Percentiles rank a stretch among this genome's conserved stretches.
Evolutionary conservation across 179 eudicot species (phyloP).

Genomic region (Vitellaria paradoxa): DNA sequence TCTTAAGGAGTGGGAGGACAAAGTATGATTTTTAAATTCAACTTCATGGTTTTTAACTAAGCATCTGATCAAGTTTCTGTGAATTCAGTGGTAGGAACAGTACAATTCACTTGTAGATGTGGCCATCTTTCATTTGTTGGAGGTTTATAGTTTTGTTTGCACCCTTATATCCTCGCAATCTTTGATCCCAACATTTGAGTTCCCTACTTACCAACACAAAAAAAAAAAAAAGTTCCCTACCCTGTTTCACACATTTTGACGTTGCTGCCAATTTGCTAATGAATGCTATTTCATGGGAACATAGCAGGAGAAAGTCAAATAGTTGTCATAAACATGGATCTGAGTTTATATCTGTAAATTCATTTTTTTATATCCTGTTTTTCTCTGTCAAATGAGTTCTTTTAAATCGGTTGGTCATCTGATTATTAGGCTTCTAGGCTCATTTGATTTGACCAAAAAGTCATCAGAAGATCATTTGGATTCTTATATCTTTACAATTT

Average conservation of each 20-base stretch:
- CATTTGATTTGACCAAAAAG: too few relatives aligned
- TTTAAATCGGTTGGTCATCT: too few relatives aligned
- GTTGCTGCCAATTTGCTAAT: background rate
- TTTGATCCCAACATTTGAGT: background rate
- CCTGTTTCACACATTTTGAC: background rate
- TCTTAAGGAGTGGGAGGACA: constrained; percentile 80
- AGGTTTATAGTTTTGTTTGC: background rate
- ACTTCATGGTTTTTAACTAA: background rate
- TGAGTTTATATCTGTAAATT: background rate
- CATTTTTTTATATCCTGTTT: too few relatives aligned
- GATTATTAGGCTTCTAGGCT: too few relatives aligned
- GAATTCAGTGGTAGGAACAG: background rate
- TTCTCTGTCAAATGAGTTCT: too few relatives aligned
- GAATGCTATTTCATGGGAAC: background rate
- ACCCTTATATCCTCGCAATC: background rate
- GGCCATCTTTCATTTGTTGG: background rate
- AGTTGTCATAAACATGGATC: background rate
- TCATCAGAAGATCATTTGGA: too few relatives aligned
- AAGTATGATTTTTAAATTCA: constrained; percentile 63
- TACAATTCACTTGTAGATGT: background rate
- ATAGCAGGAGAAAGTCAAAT: background rate
- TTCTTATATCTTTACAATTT: too few relatives aligned
- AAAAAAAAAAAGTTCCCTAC: background rate
- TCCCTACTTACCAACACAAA: too few relatives aligned
- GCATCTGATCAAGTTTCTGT: background rate